A percentile compares a stretch with the other conserved stretches of the same genome.
Conservation (phyloP, 192 early-diverging fungal genomes). For the Coemansia brasiliensis region DNA sequence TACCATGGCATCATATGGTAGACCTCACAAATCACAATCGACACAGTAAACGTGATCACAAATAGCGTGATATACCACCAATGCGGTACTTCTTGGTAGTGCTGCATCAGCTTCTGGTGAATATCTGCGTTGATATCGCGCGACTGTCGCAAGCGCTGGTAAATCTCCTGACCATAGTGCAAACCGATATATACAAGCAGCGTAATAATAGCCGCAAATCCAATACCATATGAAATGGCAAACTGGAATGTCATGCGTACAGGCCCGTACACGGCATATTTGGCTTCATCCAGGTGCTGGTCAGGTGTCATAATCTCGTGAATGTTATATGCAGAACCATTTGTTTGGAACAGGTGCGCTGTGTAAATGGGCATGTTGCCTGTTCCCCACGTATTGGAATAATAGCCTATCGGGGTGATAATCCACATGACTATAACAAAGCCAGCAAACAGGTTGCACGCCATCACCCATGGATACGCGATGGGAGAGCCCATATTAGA, state of each 20-base stretch:
- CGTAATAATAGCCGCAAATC: slow-evolving; percentile 69
- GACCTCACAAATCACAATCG: slow-evolving; percentile 47
- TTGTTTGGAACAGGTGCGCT: slow-evolving; percentile 59
- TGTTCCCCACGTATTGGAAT: slow-evolving; percentile 63
- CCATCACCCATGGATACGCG: slow-evolving; percentile 72
- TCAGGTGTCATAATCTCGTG: slow-evolving; percentile 60
- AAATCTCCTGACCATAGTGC: slow-evolving; percentile 69
- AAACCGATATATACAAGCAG: slow-evolving; percentile 68
- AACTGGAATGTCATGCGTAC: slow-evolving; percentile 73
- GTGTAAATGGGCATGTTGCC: slow-evolving; percentile 67
- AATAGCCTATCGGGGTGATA: slow-evolving; percentile 71
- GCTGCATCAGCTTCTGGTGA: slow-evolving; percentile 70
- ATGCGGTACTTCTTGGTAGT: slow-evolving; percentile 72
- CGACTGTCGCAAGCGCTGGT: slow-evolving; percentile 60
- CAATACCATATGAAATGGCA: slow-evolving; percentile 68
- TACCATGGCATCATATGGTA: slow-evolving; percentile 66
- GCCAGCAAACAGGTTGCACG: slow-evolving; percentile 69
- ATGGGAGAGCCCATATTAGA: slow-evolving; percentile 62
- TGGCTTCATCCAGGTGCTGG: slow-evolving; percentile 58
- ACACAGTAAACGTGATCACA: slow-evolving; percentile 35
- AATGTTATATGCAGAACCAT: slow-evolving; percentile 61
- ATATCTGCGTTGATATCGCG: slow-evolving; percentile 67
- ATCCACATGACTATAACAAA: slow-evolving; percentile 75
- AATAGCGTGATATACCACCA: slow-evolving; percentile 70
- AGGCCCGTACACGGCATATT: slow-evolving; percentile 64